A percentile compares a stretch with the other conserved stretches of the same genome.
phyloP scores from a whole-genome alignment of 2,329 filamentous ascomycete species.

The Cladophialophora yegresii region DNA sequence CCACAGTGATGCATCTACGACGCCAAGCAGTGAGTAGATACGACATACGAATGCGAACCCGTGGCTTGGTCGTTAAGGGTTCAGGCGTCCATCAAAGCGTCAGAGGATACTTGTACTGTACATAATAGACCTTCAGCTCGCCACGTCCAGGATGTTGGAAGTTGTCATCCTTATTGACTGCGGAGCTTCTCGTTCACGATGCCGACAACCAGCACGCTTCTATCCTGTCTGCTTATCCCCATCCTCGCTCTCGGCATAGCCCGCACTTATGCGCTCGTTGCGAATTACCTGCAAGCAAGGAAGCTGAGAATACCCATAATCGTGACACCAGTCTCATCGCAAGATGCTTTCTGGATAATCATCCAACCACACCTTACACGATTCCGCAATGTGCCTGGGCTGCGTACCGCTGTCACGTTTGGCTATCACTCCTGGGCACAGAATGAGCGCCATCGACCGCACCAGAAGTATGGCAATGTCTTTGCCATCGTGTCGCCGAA shows the following conservation, averaged over 20 bases:
- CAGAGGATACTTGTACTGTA: no score
- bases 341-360: conserved; percentile 26
- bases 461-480: conserved; percentile 20
- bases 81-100: neutral
- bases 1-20: neutral
- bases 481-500: conserved; percentile 26
- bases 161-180: neutral
- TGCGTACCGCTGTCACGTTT: conserved; percentile 17
- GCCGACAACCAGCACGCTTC: neutral
- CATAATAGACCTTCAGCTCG: neutral
- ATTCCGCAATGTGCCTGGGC: conserved; percentile 11
- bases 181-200: neutral
- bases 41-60: neutral
- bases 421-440: conserved; percentile 24
- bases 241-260: neutral
- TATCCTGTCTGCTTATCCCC: conserved; percentile 11
- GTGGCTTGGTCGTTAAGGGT: neutral
- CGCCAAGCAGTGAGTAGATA: neutral
- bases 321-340: conserved; percentile 23
- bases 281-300: conserved; percentile 27
- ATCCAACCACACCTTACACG: conserved; percentile 10
- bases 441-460: conserved; percentile 14
- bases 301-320: conserved; percentile 28
- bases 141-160: neutral
- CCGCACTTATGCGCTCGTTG: conserved; percentile 18